Percentiles rank a stretch among this genome's conserved stretches.
Evolutionary conservation across 371 early-diverging fungal genomes (phyloP).

Genomic region (Mortierella sp.): DNA sequence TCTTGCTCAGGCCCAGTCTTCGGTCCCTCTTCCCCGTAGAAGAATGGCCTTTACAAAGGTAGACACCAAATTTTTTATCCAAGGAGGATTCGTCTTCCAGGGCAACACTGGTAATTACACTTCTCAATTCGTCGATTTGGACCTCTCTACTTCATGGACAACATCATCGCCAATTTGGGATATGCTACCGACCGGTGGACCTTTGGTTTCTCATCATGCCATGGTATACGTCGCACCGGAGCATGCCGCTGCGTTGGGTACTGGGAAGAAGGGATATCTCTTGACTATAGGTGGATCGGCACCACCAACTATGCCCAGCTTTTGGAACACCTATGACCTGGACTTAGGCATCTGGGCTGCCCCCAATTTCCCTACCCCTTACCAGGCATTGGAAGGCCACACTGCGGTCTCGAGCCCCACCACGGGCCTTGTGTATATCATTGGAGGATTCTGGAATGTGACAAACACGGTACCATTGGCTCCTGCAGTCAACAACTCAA

Average conservation of each 20-base stretch:
- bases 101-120: neutral
- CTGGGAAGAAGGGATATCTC: slow-evolving; percentile 19
- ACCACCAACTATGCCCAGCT: neutral
- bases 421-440: slow-evolving; percentile 31
- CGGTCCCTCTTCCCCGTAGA: slow-evolving; percentile 21
- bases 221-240: slow-evolving; percentile 19
- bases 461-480: neutral
- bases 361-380: neutral
- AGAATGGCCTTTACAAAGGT: slow-evolving; percentile 18
- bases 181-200: slow-evolving; percentile 16
- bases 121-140: slow-evolving; percentile 17
- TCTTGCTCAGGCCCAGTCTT: slow-evolving; percentile 3
- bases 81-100: slow-evolving; percentile 29
- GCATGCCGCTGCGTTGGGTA: slow-evolving; percentile 18
- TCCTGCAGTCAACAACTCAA: slow-evolving; percentile 18
- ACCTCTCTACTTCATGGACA: slow-evolving; percentile 34
- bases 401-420: slow-evolving; percentile 21
- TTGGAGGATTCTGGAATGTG: slow-evolving; percentile 34
- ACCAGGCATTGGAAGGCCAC: slow-evolving; percentile 34
- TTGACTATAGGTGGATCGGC: slow-evolving; percentile 17
- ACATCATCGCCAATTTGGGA: slow-evolving; percentile 16
- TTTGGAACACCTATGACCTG: slow-evolving; percentile 16
- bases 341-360: slow-evolving; percentile 9
- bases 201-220: slow-evolving; percentile 20
- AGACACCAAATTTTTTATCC: slow-evolving; percentile 29